These are phyloP conservation scores for Takakia lepidozioides DNA, from an alignment of 225 moss, liverwort and hornwort species.

Conservation along the genomic window DNA sequence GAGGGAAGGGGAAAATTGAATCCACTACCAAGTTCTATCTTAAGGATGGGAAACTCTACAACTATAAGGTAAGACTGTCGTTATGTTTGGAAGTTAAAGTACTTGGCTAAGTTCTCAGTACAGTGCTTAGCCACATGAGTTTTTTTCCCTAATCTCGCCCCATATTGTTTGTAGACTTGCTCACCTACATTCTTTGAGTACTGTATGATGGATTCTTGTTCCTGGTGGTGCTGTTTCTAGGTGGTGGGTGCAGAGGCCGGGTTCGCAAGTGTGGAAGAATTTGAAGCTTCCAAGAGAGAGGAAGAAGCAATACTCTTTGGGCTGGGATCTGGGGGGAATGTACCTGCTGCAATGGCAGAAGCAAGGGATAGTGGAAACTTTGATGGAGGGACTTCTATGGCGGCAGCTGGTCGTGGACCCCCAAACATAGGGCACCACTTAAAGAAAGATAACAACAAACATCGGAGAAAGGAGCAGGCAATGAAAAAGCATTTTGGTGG, in stretches of 20 bases:
- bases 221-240: conserved; percentile 21
- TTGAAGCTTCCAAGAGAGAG: conserved; percentile 46
- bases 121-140: too few relatives aligned
- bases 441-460: conserved; percentile 58
- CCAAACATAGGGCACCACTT: conserved; percentile 50
- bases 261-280: conserved; percentile 72
- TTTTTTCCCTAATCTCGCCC: too few relatives aligned
- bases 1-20: conserved; percentile 58
- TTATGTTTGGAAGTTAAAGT: too few relatives aligned
- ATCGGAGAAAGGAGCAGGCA: conserved; percentile 82
- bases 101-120: too few relatives aligned
- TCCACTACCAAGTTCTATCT: conserved; percentile 71
- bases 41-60: conserved; percentile 88
- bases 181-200: too few relatives aligned
- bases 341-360: conserved; percentile 38
- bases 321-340: conserved; percentile 79
- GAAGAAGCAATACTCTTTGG: conserved; percentile 42
- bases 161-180: too few relatives aligned
- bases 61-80: conserved; percentile 55
- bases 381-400: conserved; percentile 27
- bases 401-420: conserved; percentile 46
- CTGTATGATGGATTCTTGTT: background rate
- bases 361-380: conserved; percentile 39
- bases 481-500: conserved; percentile 89
- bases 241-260: conserved; percentile 59